These are phyloP conservation scores for Spathaspora sp. DNA, from an alignment of 805 yeast species.

Conservation along the genomic window DNA sequence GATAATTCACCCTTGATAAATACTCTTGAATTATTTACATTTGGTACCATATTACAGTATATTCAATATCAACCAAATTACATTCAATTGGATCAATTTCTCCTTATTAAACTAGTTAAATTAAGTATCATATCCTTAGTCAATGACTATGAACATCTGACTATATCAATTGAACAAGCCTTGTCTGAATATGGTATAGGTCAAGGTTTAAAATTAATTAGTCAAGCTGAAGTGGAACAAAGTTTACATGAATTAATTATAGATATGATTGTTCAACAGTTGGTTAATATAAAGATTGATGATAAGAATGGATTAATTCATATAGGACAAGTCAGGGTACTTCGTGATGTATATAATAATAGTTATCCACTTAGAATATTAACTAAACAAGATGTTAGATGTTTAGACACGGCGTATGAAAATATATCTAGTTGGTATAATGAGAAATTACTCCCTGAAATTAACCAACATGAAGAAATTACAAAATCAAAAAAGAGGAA, in stretches of 20 bases:
- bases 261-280: conserved; percentile 19
- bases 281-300: conserved; percentile 25
- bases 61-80: conserved; percentile 13
- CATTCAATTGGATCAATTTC: conserved; percentile 9
- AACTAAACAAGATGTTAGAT: conserved; percentile 20
- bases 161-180: conserved; percentile 11
- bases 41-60: conserved; percentile 29
- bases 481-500: conserved; percentile 5
- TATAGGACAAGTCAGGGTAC: neutral
- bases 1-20: conserved; percentile 9
- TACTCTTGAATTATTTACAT: conserved; percentile 36
- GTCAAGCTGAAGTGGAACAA: neutral
- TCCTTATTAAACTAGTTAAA: conserved; percentile 21
- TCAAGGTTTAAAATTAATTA: conserved; percentile 1
- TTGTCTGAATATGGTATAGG: conserved; percentile 10
- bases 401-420: conserved; percentile 14
- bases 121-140: conserved; percentile 23
- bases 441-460: conserved; percentile 10
- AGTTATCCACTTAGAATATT: conserved; percentile 20
- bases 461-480: conserved; percentile 2
- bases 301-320: conserved; percentile 8
- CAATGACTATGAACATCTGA: conserved; percentile 12
- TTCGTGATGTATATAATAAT: conserved; percentile 26
- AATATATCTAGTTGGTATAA: conserved; percentile 22
- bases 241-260: conserved; percentile 20